Conservation (phyloP, 768 basidiomycete species). For the Phylloporus sp. region DNA sequence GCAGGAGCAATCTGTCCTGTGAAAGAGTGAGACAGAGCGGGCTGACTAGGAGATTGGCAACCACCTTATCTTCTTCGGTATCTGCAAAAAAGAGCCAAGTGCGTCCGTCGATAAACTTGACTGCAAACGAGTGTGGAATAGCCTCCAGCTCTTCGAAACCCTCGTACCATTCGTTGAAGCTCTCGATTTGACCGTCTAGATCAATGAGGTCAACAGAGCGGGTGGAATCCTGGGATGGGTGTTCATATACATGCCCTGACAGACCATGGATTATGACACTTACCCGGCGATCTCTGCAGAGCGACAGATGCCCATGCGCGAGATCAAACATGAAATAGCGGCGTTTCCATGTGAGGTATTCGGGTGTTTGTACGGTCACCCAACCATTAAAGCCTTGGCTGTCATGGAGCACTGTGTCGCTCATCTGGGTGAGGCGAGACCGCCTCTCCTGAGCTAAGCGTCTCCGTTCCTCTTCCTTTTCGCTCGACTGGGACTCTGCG, state of each 20-base stretch:
- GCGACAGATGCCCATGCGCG: conserved; percentile 38
- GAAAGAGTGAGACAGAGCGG: background rate
- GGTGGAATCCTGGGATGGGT: conserved; percentile 24
- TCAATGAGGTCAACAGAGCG: conserved; percentile 35
- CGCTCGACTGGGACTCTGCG: conserved; percentile 42
- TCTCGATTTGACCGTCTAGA: conserved; percentile 44
- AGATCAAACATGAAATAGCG: conserved; percentile 56
- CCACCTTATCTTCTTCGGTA: conserved; percentile 60
- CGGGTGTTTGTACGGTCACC: conserved; percentile 57
- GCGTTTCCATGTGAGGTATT: conserved; percentile 57
- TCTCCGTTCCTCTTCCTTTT: conserved; percentile 40
- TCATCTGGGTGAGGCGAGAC: conserved; percentile 44
- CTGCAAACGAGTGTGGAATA: conserved; percentile 62
- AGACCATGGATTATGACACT: background rate
- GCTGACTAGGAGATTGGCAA: background rate
- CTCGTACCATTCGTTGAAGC: conserved; percentile 58
- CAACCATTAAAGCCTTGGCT: conserved; percentile 49
- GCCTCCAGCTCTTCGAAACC: conserved; percentile 66
- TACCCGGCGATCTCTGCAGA: conserved; percentile 54
- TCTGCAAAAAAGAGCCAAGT: conserved; percentile 61
- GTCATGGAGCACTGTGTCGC: conserved; percentile 41
- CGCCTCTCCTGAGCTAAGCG: conserved; percentile 36
- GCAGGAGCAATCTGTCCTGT: conserved; percentile 27
- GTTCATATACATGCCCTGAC: conserved; percentile 9
- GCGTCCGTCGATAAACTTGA: conserved; percentile 52